Conservation (phyloP, 768 basidiomycete species). For the Termitomyces sp. region DNA sequence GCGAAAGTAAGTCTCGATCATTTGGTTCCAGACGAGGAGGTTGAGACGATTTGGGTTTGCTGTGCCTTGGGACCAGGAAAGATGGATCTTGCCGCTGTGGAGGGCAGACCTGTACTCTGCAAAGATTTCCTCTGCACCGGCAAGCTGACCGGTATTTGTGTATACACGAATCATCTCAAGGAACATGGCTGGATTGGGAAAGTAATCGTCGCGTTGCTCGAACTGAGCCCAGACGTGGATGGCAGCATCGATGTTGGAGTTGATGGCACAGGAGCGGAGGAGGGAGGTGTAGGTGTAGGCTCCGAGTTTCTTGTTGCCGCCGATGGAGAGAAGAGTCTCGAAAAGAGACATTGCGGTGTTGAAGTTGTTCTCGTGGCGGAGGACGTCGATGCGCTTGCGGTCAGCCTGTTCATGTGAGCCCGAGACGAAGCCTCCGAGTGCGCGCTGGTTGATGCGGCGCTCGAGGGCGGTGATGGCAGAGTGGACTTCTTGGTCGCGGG, state of each 20-base stretch:
- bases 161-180: conserved; percentile 56
- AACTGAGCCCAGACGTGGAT: conserved; percentile 61
- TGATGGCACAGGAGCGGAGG: conserved; percentile 55
- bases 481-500: conserved; percentile 64
- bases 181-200: conserved; percentile 36
- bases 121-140: conserved; percentile 55
- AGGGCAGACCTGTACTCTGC: conserved; percentile 46
- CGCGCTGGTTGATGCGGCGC: conserved; percentile 31
- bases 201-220: conserved; percentile 35
- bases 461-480: conserved; percentile 38
- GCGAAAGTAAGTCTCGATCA: conserved; percentile 72
- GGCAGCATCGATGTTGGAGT: conserved; percentile 54
- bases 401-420: conserved; percentile 15
- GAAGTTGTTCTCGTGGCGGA: conserved; percentile 67
- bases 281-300: conserved; percentile 44
- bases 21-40: conserved; percentile 63
- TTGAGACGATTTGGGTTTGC: conserved; percentile 22
- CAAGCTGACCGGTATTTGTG: conserved; percentile 43
- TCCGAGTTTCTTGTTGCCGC: conserved; percentile 27
- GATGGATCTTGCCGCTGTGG: conserved; percentile 30
- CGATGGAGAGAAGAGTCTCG: conserved; percentile 43
- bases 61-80: conserved; percentile 15
- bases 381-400: conserved; percentile 32
- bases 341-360: conserved; percentile 69
- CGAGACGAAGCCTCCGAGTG: conserved; percentile 18